Conservation (phyloP, 108 stramenopile genomes). For the Hondaea fermentalgiana region DNA sequence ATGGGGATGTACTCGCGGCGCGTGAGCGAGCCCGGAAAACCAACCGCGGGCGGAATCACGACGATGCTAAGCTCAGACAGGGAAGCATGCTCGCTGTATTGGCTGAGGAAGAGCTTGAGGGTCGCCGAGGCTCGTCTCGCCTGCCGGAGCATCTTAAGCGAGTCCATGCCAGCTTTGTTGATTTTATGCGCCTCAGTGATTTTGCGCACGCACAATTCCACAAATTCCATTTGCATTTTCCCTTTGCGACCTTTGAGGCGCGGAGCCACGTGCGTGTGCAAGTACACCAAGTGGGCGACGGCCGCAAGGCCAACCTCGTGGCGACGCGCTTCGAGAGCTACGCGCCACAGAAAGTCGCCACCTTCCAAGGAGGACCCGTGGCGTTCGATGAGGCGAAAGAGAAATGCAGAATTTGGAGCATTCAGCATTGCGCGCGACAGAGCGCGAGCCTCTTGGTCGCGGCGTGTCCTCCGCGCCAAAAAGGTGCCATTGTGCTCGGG, state of each 20-base stretch:
- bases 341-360: not conserved
- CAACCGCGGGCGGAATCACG: not conserved
- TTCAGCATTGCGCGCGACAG: not conserved
- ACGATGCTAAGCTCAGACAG: not conserved
- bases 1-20: constrained; percentile 1
- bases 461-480: not conserved
- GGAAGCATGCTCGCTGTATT: not conserved
- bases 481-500: not conserved
- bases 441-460: not conserved
- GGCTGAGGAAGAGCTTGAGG: not conserved
- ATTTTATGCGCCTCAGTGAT: not conserved
- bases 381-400: not conserved
- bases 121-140: not conserved
- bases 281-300: not conserved
- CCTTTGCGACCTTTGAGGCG: not conserved
- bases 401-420: not conserved
- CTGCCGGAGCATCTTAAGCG: not conserved
- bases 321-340: not conserved
- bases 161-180: not conserved
- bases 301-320: constrained; percentile 1
- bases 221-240: not conserved
- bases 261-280: not conserved
- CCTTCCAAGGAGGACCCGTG: not conserved
- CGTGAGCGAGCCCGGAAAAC: constrained; percentile 3
- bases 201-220: not conserved